Base-by-base conservation (phyloP, 768 basidiomycete genomes). In the Hortiboletus campestris region DNA sequence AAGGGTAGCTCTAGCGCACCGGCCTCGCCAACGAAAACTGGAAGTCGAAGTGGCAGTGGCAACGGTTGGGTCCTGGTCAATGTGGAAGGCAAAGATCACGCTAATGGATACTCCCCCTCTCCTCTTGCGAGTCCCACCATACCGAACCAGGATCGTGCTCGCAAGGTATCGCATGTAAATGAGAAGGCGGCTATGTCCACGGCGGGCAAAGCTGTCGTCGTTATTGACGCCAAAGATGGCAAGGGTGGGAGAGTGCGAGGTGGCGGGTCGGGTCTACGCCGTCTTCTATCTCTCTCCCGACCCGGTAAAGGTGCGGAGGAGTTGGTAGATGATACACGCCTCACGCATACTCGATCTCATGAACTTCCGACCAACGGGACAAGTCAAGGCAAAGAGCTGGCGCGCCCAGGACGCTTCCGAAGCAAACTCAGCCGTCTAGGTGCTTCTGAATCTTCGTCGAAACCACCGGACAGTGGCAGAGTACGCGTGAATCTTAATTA, bases 31-130 rank as follows among this genome's bases (percentile, higher is more conserved):
- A 72, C 64, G 46, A 68, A 74, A 61, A 63, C 73, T 40, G 70
- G 65, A 28, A 65, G 63, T 49, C 60, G 64, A 55, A 72, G 71
- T 45, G 73, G 73, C 40, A 76, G 73, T 42, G 78, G 79, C 16
- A 74, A 82, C 62, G 85, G 85, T 25, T 86, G 85, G 85, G 85
- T 86, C 2, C 72, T 86, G 25, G 81, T 86, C 36, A 86, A 84
- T 49, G 79, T 86, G 16, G 84, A 84, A 55, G 75, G 77, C 31
- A 71, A 72, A 58, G 71, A 69, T 47, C 74, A 70, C 42, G 54
- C 48, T 42, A 62, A 60, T 36, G 64, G 60, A 39, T 66, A 70
- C 34, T 55, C 56, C 9, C 44, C 65, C 16, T 63, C 62, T 43
- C 66, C 64, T 46, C 59, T 63, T 45, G 52, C 52, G 16, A 64